Percentiles rank a stretch among this genome's conserved stretches.
Conservation (phyloP, 352 stramenopile species). For the Poterioochromonas sp. region DNA sequence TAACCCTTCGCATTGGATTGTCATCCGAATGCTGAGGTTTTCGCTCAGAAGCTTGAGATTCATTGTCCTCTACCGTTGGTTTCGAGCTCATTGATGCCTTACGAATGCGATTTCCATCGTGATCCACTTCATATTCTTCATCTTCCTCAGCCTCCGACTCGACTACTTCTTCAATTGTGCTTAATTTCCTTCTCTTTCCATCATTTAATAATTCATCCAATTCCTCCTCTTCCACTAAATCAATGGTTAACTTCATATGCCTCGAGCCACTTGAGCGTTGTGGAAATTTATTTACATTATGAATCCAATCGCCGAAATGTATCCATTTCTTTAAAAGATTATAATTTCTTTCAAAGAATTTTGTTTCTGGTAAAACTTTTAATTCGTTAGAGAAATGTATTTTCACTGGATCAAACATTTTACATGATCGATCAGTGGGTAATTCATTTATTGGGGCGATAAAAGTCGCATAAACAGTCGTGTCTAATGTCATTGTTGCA, state of each 20-base stretch:
- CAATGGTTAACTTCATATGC: neutral
- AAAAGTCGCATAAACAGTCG: neutral
- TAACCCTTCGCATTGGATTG: too few relatives aligned
- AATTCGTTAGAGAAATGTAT: neutral
- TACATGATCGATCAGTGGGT: neutral
- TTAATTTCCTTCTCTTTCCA: too few relatives aligned
- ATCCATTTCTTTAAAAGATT: neutral
- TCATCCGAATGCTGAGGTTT: too few relatives aligned
- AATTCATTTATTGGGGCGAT: slow-evolving; percentile 28
- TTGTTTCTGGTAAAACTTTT: neutral
- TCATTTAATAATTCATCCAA: neutral
- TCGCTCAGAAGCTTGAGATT: too few relatives aligned
- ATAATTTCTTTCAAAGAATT: neutral
- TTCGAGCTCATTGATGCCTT: too few relatives aligned
- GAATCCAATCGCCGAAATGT: neutral
- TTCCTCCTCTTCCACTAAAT: neutral
- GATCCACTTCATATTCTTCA: too few relatives aligned
- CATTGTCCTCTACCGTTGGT: too few relatives aligned
- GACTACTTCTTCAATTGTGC: neutral
- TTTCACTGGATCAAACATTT: neutral
- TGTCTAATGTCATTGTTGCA: neutral
- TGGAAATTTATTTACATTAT: neutral
- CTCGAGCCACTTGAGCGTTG: neutral
- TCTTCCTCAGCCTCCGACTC: too few relatives aligned
- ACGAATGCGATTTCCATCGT: too few relatives aligned